These are phyloP conservation scores for Schizothecium vesticola DNA, from an alignment of 495 filamentous ascomycete genomes.

Conservation along the genomic window DNA sequence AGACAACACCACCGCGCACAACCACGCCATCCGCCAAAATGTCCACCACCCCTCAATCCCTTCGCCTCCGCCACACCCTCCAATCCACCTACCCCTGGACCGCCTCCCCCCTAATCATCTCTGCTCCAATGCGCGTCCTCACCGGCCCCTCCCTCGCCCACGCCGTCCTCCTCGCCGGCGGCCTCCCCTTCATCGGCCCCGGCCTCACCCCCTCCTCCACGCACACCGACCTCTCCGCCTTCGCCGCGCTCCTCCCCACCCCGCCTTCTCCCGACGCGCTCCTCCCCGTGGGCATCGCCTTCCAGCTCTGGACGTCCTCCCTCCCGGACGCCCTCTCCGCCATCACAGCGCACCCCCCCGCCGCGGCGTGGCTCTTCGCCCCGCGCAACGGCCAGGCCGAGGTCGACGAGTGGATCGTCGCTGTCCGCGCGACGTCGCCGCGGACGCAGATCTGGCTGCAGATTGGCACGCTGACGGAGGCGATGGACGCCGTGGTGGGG, in stretches of 20 bases:
- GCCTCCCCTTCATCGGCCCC: conserved; percentile 87
- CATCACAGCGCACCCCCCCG: conserved; percentile 48
- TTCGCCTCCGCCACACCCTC: neutral
- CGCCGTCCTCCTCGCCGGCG: conserved; percentile 86
- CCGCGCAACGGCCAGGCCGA: conserved; percentile 42
- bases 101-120: conserved; percentile 53
- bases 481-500: conserved; percentile 37
- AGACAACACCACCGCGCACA: neutral
- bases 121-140: conserved; percentile 70
- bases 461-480: conserved; percentile 55
- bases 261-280: conserved; percentile 62
- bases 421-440: conserved; percentile 42
- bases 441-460: conserved; percentile 77
- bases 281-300: conserved; percentile 91
- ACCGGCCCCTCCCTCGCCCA: conserved; percentile 72
- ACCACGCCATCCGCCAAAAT: neutral
- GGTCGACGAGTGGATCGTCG: conserved; percentile 50
- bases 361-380: conserved; percentile 69
- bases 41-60: neutral
- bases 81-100: conserved; percentile 58
- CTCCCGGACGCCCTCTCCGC: conserved; percentile 39
- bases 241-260: conserved; percentile 45
- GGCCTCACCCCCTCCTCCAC: conserved; percentile 72
- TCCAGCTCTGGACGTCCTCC: conserved; percentile 81
- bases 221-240: conserved; percentile 77